Evolutionary conservation across 805 yeast genomes (phyloP).

Genomic region (Saccharomyces mikatae): DNA sequence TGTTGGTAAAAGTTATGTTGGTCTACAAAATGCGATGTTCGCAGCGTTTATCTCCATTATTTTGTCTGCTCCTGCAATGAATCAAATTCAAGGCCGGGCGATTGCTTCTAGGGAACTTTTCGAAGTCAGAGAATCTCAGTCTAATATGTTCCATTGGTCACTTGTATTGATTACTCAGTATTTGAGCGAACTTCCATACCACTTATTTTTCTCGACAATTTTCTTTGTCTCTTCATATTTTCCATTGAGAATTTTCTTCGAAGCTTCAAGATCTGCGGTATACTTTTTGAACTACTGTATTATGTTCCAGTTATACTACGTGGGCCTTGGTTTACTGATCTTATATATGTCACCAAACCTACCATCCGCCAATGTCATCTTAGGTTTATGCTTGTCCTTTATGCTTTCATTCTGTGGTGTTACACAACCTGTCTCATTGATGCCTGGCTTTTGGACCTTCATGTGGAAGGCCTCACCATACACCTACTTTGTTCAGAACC

Average conservation of each 20-base stretch:
- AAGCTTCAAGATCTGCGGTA: constrained; percentile 40
- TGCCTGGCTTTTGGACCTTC: constrained; percentile 82
- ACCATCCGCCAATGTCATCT: constrained; percentile 56
- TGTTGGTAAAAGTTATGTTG: constrained; percentile 42
- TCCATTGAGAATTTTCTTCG: constrained; percentile 36
- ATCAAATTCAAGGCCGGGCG: constrained; percentile 57
- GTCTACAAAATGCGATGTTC: constrained; percentile 53
- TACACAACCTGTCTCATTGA: constrained; percentile 43
- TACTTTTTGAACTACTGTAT: constrained; percentile 39
- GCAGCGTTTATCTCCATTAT: constrained; percentile 53
- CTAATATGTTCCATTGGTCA: constrained; percentile 70
- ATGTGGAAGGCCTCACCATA: constrained; percentile 70
- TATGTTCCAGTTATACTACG: constrained; percentile 39
- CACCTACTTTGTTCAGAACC: constrained; percentile 59
- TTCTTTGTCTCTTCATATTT: constrained; percentile 47
- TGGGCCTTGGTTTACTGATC: constrained; percentile 44
- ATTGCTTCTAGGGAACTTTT: constrained; percentile 50
- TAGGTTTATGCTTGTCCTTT: constrained; percentile 49
- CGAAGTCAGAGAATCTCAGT: constrained; percentile 63
- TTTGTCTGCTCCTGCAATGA: constrained; percentile 44
- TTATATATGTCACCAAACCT: constrained; percentile 56
- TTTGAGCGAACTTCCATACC: constrained; percentile 55
- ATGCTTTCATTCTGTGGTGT: constrained; percentile 64
- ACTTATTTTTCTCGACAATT: constrained; percentile 40
- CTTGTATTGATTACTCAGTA: constrained; percentile 46